Conservation (phyloP, 2,329 filamentous ascomycete genomes). For the Elsinoe perseae region DNA sequence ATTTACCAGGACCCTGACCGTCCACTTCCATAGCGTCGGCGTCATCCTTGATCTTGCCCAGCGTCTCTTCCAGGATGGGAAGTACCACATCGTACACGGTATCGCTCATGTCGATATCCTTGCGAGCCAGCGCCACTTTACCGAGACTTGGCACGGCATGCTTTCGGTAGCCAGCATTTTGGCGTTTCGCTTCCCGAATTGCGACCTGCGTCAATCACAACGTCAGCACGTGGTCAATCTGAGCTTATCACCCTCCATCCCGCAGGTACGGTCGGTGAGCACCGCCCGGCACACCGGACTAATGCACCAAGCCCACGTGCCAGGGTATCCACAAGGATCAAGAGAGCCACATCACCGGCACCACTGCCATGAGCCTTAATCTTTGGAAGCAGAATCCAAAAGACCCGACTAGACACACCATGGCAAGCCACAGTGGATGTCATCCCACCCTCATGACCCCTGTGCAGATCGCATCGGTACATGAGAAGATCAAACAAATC, state of each 20-base stretch:
- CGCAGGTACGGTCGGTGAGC: slow-evolving; percentile 7
- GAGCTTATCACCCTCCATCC: neutral
- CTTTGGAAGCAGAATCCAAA: neutral
- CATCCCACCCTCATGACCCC: too few species aligned
- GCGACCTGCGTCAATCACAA: slow-evolving; percentile 49
- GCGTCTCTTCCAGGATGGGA: slow-evolving; percentile 51
- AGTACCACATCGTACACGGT: slow-evolving; percentile 58
- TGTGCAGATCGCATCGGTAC: neutral
- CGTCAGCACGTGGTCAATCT: slow-evolving; percentile 8
- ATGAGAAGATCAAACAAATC: slow-evolving; percentile 8
- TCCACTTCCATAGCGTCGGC: slow-evolving; percentile 59
- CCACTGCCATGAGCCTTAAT: neutral
- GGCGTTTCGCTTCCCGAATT: slow-evolving; percentile 80
- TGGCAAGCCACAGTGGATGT: neutral
- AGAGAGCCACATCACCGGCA: slow-evolving; percentile 12
- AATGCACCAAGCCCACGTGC: neutral
- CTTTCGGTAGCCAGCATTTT: slow-evolving; percentile 75
- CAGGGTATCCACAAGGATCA: neutral
- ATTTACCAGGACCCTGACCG: slow-evolving; percentile 35
- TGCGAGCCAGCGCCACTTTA: slow-evolving; percentile 59
- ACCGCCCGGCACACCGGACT: neutral
- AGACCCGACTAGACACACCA: neutral
- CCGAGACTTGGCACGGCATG: slow-evolving; percentile 67
- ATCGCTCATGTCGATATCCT: slow-evolving; percentile 61
- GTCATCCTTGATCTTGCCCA: slow-evolving; percentile 34